A percentile compares a stretch with the other conserved stretches of the same genome.
These are phyloP conservation scores for Phyllosticta citribraziliensis DNA, from an alignment of 2,329 filamentous ascomycete genomes.

Conservation along the genomic window DNA sequence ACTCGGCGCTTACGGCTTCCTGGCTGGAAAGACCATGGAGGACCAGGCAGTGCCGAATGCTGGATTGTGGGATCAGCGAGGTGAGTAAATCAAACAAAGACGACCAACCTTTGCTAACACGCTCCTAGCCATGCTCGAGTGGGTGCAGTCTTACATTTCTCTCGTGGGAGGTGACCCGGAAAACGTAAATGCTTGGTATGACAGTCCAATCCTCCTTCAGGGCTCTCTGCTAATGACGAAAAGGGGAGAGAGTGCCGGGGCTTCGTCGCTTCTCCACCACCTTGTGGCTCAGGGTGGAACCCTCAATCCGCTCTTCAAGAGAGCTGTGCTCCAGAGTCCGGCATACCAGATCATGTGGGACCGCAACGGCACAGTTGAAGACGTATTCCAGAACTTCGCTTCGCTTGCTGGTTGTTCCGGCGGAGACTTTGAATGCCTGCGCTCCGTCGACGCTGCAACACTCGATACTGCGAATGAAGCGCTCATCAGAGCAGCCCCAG, in stretches of 20 bases:
- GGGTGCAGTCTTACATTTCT: slow-evolving; percentile 40
- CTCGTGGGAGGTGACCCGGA: slow-evolving; percentile 38
- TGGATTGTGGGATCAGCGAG: slow-evolving; percentile 29
- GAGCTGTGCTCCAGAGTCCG: slow-evolving; percentile 24
- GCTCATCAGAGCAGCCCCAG: slow-evolving; percentile 13
- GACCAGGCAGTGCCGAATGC: slow-evolving; percentile 35
- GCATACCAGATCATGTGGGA: slow-evolving; percentile 19
- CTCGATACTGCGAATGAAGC: slow-evolving; percentile 22
- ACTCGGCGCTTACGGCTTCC: slow-evolving; percentile 34
- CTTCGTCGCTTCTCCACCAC: slow-evolving; percentile 42
- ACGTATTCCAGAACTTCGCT: slow-evolving; percentile 19
- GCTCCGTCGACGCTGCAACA: slow-evolving; percentile 15
- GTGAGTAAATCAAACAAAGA: neutral
- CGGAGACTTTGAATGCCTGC: slow-evolving; percentile 24
- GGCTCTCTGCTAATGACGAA: slow-evolving; percentile 7
- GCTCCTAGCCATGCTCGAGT: slow-evolving; percentile 33
- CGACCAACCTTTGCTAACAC: neutral
- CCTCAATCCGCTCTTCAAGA: slow-evolving; percentile 36
- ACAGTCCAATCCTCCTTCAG: neutral
- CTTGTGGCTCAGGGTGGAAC: slow-evolving; percentile 37
- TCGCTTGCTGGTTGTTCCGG: slow-evolving; percentile 20
- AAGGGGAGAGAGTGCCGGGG: slow-evolving; percentile 41
- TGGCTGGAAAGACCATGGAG: slow-evolving; percentile 39
- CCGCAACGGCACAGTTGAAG: slow-evolving; percentile 18
- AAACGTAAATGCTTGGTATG: slow-evolving; percentile 39